A percentile compares a stretch with the other conserved stretches of the same genome.
phyloP scores from a whole-genome alignment of 2,329 filamentous ascomycete species.

The Bimuria novae-zelandiae region DNA sequence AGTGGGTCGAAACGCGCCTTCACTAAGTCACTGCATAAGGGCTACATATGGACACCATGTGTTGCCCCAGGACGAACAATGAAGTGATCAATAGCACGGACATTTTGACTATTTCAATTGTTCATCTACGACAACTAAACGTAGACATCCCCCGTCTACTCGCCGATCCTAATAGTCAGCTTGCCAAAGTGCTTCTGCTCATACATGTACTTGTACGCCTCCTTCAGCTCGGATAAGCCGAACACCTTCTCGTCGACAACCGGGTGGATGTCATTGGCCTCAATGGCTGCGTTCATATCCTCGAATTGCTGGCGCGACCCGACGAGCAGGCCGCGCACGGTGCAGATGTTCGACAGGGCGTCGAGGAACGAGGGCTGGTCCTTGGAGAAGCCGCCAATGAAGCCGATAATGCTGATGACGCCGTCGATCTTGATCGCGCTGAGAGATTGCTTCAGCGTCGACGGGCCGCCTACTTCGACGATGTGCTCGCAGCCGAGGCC shows the following conservation, averaged over 20 bases:
- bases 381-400: constrained; percentile 57
- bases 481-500: constrained; percentile 65
- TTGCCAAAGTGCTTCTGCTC: constrained; percentile 53
- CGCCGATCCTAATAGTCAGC: constrained; percentile 39
- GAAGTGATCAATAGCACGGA: no score
- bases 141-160: constrained; percentile 6
- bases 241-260: constrained; percentile 64
- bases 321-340: constrained; percentile 62
- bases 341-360: constrained; percentile 54
- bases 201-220: constrained; percentile 56
- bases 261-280: constrained; percentile 63
- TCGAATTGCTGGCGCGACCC: constrained; percentile 61
- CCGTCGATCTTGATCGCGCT: constrained; percentile 60
- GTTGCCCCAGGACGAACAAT: no score
- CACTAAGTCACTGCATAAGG: no score
- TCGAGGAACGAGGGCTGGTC: constrained; percentile 59
- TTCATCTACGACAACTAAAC: neutral
- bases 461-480: constrained; percentile 68
- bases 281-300: constrained; percentile 64
- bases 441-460: constrained; percentile 59
- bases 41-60: no score
- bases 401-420: constrained; percentile 58
- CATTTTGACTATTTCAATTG: no score
- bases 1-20: no score
- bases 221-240: constrained; percentile 56